These are phyloP conservation scores for Lachancea cidri DNA, from an alignment of 805 yeast species.

Conservation along the genomic window DNA sequence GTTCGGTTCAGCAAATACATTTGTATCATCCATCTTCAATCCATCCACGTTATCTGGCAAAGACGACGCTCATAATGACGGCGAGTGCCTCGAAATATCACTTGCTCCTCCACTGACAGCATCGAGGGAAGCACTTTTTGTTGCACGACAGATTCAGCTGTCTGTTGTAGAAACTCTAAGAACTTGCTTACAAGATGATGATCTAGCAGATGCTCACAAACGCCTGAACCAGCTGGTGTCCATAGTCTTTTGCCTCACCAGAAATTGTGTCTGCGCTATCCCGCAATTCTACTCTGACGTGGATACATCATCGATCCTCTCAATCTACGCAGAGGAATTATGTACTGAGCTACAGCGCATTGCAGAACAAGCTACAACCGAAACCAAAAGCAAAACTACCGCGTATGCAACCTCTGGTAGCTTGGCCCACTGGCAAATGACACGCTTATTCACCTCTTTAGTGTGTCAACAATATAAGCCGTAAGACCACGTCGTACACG, in stretches of 20 bases:
- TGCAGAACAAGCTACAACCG: slow-evolving; percentile 1
- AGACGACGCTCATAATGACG: background rate
- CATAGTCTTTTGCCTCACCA: slow-evolving; percentile 6
- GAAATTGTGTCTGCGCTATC: slow-evolving; percentile 6
- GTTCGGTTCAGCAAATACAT: slow-evolving; percentile 1
- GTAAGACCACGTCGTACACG: background rate
- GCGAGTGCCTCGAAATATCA: slow-evolving; percentile 11
- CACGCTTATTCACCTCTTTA: slow-evolving; percentile 1
- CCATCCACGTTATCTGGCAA: background rate
- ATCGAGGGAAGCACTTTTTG: slow-evolving; percentile 14
- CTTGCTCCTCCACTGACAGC: slow-evolving; percentile 17
- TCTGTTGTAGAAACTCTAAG: slow-evolving; percentile 9
- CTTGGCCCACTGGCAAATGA: slow-evolving; percentile 4
- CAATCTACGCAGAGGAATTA: slow-evolving; percentile 4
- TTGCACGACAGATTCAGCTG: slow-evolving; percentile 15
- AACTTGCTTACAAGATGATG: background rate
- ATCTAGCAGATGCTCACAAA: background rate
- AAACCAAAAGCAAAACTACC: background rate
- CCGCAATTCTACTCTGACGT: slow-evolving; percentile 2
- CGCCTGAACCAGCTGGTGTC: slow-evolving; percentile 5
- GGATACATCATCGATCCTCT: background rate
- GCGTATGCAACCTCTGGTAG: background rate
- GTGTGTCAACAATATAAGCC: background rate
- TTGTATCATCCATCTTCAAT: background rate
- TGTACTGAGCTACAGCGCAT: slow-evolving; percentile 2